Evolutionary conservation across 2,329 filamentous ascomycete genomes (phyloP).

Genomic region (Aspergillus piperis): DNA sequence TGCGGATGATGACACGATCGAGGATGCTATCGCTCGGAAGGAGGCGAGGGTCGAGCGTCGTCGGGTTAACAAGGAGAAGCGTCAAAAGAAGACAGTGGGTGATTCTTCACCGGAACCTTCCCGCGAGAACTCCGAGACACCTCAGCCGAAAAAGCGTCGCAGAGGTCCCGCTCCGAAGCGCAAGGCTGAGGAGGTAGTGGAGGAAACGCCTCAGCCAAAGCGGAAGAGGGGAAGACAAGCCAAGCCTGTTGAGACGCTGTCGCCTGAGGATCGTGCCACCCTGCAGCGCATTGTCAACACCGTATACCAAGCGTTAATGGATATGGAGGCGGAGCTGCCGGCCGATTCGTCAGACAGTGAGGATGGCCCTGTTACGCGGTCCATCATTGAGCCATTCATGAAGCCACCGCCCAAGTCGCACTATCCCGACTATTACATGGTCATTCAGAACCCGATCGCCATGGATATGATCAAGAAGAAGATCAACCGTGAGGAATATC

Average conservation of each 20-base stretch:
- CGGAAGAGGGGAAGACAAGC: conserved; percentile 72
- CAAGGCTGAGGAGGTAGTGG: conserved; percentile 76
- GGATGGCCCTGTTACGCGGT: conserved; percentile 62
- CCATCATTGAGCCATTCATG: conserved; percentile 92
- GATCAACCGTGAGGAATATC: conserved; percentile 96
- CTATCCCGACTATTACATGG: conserved; percentile 92
- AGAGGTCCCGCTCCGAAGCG: conserved; percentile 82
- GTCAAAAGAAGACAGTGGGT: conserved; percentile 46
- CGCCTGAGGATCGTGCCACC: conserved; percentile 68
- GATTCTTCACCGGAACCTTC: conserved; percentile 79
- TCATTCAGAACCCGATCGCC: conserved; percentile 89
- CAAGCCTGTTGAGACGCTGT: conserved; percentile 68
- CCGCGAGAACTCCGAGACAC: conserved; percentile 79
- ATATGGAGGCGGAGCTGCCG: conserved; percentile 73
- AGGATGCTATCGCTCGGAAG: conserved; percentile 88
- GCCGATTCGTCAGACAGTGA: conserved; percentile 55
- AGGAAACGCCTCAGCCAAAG: conserved; percentile 75
- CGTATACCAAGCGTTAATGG: conserved; percentile 79
- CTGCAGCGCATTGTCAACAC: conserved; percentile 77
- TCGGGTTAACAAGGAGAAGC: conserved; percentile 72
- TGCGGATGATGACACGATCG: conserved; percentile 90
- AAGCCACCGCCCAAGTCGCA: conserved; percentile 85
- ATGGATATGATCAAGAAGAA: conserved; percentile 94
- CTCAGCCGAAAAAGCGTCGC: conserved; percentile 74
- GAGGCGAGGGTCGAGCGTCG: conserved; percentile 80